These are phyloP conservation scores for Kluyveromyces starmeri DNA, from an alignment of 805 yeast species.

Conservation along the genomic window DNA sequence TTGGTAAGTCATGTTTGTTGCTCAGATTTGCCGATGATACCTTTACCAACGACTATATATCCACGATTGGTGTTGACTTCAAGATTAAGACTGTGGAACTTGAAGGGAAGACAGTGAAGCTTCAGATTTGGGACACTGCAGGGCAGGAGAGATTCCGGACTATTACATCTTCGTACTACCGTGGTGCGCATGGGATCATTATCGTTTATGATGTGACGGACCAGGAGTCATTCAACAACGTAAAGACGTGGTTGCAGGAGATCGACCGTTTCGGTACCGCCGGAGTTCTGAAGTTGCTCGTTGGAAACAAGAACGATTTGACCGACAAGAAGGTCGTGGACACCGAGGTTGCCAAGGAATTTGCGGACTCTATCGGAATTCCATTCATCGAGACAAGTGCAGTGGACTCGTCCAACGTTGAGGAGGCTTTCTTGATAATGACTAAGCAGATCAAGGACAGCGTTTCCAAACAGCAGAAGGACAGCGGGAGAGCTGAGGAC, in stretches of 20 bases:
- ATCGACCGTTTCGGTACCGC: constrained; percentile 97
- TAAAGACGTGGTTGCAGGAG: constrained; percentile 97
- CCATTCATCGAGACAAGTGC: constrained; percentile 97
- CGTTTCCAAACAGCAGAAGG: constrained; percentile 60
- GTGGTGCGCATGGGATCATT: constrained; percentile 98
- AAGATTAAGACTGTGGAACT: constrained; percentile 81
- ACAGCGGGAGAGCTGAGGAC: constrained; percentile 31
- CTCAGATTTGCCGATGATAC: constrained; percentile 96
- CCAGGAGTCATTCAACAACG: constrained; percentile 92
- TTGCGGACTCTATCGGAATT: constrained; percentile 84
- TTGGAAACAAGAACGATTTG: constrained; percentile 94
- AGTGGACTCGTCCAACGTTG: constrained; percentile 89
- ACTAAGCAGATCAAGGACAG: constrained; percentile 96
- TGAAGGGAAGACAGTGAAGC: constrained; percentile 93
- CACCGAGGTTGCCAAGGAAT: constrained; percentile 92
- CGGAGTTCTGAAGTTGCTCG: constrained; percentile 90
- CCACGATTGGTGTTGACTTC: constrained; percentile 97
- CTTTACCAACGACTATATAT: constrained; percentile 91
- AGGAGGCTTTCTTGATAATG: constrained; percentile 97
- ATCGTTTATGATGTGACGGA: constrained; percentile 97
- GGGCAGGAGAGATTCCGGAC: constrained; percentile 99
- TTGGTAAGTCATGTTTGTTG: constrained; percentile 92
- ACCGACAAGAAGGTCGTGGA: constrained; percentile 92
- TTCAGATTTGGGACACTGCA: constrained; percentile 99
- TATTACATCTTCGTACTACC: constrained; percentile 91